Evolutionary conservation across 1,284 basidiomycete species (phyloP).

Genomic region (Irpex sp.): DNA sequence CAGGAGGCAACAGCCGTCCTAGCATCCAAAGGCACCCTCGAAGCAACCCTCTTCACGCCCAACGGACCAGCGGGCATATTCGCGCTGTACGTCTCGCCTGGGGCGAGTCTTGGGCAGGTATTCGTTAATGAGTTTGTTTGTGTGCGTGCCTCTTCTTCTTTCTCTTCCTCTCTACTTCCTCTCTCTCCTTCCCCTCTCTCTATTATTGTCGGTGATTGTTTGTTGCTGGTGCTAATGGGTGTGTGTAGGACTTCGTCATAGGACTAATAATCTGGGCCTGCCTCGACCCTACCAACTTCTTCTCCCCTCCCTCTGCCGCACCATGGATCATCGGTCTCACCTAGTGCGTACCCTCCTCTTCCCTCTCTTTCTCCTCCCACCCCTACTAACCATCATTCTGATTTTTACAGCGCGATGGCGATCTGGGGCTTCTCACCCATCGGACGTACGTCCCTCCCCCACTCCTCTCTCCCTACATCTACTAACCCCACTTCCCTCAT

Average conservation of each 20-base stretch:
- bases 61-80: constrained; percentile 63
- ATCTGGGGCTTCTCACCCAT: constrained; percentile 47
- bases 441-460: constrained; percentile 39
- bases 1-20: constrained; percentile 41
- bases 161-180: neutral
- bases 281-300: constrained; percentile 60
- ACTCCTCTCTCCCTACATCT: too few relatives aligned
- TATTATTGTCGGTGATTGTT: too few relatives aligned
- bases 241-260: constrained; percentile 59
- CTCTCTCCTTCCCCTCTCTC: too few relatives aligned
- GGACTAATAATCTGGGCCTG: constrained; percentile 53
- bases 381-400: neutral
- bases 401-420: constrained; percentile 38
- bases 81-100: constrained; percentile 47
- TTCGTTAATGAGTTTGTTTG: constrained; percentile 67
- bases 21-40: constrained; percentile 35
- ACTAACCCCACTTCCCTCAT: too few relatives aligned
- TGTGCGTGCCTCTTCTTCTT: constrained; percentile 35
- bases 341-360: constrained; percentile 37
- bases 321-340: constrained; percentile 53
- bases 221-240: too few relatives aligned
- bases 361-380: constrained; percentile 5
- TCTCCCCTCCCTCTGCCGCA: constrained; percentile 47
- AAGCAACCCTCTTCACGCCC: constrained; percentile 49
- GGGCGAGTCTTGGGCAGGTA: constrained; percentile 46